Conservation (phyloP, 108 stramenopile species). For the Mediolabrus comicus region DNA sequence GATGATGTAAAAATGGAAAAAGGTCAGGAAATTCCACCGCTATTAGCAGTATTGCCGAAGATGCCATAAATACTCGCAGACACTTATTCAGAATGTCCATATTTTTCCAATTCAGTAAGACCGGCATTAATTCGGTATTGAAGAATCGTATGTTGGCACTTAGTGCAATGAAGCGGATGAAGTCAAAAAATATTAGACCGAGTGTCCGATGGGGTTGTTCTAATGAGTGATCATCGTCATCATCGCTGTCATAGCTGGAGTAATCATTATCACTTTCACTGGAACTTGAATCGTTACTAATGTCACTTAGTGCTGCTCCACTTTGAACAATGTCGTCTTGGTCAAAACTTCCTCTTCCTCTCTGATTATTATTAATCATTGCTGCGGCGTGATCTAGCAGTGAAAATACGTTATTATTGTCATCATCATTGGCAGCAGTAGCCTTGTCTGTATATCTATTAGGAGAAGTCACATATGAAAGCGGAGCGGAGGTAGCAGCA, state of each 20-base stretch:
- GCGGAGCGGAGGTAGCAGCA: too few relatives aligned
- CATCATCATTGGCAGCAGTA: not conserved
- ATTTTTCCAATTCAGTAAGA: slow-evolving; percentile 19
- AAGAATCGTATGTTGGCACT: slow-evolving; percentile 32
- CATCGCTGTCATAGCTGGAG: not conserved
- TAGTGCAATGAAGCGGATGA: slow-evolving; percentile 24
- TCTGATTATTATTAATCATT: not conserved
- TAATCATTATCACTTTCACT: not conserved
- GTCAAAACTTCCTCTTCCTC: not conserved
- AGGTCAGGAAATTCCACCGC: slow-evolving; percentile 36
- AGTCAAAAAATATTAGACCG: slow-evolving; percentile 33
- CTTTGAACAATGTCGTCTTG: not conserved
- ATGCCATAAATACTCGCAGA: slow-evolving; percentile 30
- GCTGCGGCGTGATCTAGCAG: not conserved
- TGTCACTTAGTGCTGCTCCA: not conserved
- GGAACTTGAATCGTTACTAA: not conserved
- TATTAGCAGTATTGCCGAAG: slow-evolving; percentile 28
- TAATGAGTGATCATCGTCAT: slow-evolving; percentile 1
- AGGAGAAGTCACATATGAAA: not conserved
- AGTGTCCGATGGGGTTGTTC: slow-evolving; percentile 30
- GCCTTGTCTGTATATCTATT: not conserved
- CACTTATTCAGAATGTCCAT: slow-evolving; percentile 32
- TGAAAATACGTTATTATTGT: not conserved
- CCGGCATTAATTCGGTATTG: slow-evolving; percentile 32
- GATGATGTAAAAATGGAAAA: slow-evolving; percentile 27